A percentile compares a stretch with the other conserved stretches of the same genome.
Conservation (phyloP, 2,329 filamentous ascomycete genomes). For the Fusarium begoniae region DNA sequence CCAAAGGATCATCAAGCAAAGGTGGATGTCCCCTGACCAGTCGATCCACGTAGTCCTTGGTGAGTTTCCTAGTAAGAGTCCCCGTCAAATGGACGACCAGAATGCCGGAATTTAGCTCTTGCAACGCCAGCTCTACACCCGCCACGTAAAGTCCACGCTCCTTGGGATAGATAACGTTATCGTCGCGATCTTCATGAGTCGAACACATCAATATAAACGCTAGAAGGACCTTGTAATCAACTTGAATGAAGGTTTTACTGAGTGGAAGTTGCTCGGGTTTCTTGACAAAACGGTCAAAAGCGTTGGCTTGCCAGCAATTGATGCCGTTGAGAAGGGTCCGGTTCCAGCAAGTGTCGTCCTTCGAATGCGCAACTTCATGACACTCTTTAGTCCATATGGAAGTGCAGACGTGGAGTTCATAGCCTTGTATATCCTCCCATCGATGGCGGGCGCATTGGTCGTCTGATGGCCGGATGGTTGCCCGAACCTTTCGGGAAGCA, state of each 20-base stretch:
- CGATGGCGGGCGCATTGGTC: neutral
- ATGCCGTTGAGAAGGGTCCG: rapidly evolving
- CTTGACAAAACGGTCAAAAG: neutral
- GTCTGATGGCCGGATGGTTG: neutral
- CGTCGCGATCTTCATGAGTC: too few relatives aligned
- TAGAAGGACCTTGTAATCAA: neutral
- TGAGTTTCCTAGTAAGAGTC: rapidly evolving
- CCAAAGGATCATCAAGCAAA: neutral
- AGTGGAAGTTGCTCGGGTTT: neutral
- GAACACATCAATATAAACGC: neutral
- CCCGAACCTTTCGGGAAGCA: neutral
- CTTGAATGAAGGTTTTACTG: neutral
- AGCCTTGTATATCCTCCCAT: neutral
- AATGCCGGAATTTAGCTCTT: neutral
- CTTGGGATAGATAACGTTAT: too few relatives aligned
- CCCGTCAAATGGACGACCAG: neutral
- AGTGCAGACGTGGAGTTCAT: neutral
- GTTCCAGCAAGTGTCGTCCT: neutral
- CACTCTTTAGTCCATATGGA: neutral
- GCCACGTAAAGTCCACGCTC: neutral
- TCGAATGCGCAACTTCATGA: neutral
- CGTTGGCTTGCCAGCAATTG: neutral
- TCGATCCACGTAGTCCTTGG: neutral
- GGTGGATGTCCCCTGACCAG: neutral
- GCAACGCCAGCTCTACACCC: neutral